Percentiles rank a stretch among this genome's conserved stretches.
These are phyloP conservation scores for Phlebopus sp. DNA, from an alignment of 1,284 basidiomycete species.

Conservation along the genomic window DNA sequence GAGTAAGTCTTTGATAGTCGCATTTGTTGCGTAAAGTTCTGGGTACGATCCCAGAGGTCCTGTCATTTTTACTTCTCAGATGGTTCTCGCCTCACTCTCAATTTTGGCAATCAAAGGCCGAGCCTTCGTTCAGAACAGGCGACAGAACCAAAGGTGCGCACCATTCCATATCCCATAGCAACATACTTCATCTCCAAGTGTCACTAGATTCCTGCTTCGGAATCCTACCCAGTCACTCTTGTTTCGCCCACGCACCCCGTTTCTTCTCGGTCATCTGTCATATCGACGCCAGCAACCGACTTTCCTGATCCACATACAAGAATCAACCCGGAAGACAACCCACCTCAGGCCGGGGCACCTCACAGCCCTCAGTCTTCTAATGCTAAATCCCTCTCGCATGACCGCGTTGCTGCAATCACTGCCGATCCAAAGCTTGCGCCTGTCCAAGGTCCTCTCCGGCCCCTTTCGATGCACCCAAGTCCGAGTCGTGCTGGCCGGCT, in stretches of 20 bases:
- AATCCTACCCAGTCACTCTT: background rate
- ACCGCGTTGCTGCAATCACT: conserved; percentile 26
- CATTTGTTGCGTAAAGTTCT: background rate
- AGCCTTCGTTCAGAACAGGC: conserved; percentile 1
- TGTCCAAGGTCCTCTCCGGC: conserved; percentile 32
- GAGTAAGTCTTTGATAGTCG: conserved; percentile 16
- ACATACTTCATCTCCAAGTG: background rate
- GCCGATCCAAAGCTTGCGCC: conserved; percentile 31
- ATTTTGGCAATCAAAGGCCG: conserved; percentile 9
- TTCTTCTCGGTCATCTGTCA: no score
- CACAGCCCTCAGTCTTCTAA: conserved; percentile 13
- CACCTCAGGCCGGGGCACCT: background rate
- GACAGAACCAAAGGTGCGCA: conserved; percentile 2
- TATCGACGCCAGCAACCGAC: no score
- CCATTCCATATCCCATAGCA: background rate
- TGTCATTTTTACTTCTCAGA: conserved; percentile 12
- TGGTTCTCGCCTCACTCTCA: conserved; percentile 27
- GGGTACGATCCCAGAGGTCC: background rate
- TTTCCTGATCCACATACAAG: background rate
- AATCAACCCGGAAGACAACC: background rate
- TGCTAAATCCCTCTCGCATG: conserved; percentile 21
- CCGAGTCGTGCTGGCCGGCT: conserved; percentile 15
- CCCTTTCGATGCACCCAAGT: conserved; percentile 22
- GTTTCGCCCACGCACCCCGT: no score
- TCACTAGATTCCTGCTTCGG: conserved; percentile 7